Base-by-base conservation (phyloP, 2,329 filamentous ascomycete species). In the Allantophomopsis cytisporea region DNA sequence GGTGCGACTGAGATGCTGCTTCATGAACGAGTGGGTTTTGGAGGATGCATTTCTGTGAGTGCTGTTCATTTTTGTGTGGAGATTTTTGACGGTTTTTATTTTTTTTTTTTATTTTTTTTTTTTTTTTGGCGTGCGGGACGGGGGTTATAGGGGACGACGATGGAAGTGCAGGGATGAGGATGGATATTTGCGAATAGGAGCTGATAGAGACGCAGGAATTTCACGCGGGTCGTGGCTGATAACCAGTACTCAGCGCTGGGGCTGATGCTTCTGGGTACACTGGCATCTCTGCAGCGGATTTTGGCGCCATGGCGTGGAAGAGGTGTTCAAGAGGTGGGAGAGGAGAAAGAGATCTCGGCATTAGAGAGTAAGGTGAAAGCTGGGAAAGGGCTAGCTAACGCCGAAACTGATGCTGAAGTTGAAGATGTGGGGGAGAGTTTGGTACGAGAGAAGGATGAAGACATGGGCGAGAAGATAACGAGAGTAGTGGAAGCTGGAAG, bases 201-300 rank as follows among this genome's bases (percentile, higher is more conserved):
- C 23, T 28, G 23, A 28, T 28, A 3, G 11, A 3, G 23, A 6
- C 10, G 23, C 23, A 55, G 59, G 14, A 64, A 73, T 1, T 88
- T 89, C 55, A 76, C 77, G 1, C 79, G 78, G 45, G 61, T 89
- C 33, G 62, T 80, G 3, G 77, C 78, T 14, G 82, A 88, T 55
- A 73, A 70, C 28, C 83, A 86, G 51, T 83, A 83, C 56, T 74
- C 83, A 2, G 65, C 76, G 4, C 64, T 89, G 2, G 84, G 83
- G 4, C 62, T 86, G 15, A 66, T 83, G 45, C 66, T 89, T 8
- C 54, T 88, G 35, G 76, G 71, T 15, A 60, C 73, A 2, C 60
- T 88, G 42, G 77, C 78, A 4, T 72, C 73, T 44, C 58, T 80
- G 16, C 59, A 70, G 43, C 60, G 60, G 38, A 56, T 65, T 2